phyloP scores from a whole-genome alignment of 129 eudicot species.

The Cynara cardunculus region DNA sequence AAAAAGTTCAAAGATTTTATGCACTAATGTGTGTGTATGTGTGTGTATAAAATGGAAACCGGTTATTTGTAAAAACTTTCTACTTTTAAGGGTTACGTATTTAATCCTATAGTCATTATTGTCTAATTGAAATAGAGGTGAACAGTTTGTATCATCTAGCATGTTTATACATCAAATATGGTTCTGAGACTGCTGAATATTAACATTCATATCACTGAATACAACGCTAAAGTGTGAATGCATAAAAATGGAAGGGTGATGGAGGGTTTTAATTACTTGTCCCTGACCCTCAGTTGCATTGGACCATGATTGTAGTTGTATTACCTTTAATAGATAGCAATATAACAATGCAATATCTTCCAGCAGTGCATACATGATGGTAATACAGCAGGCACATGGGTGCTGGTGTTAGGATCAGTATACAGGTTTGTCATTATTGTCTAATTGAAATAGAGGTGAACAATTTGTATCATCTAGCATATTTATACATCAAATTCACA shows the following conservation, averaged over 20 bases:
- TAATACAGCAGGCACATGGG: too few relatives aligned
- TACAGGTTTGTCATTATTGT: background rate
- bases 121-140: background rate
- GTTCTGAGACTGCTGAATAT: background rate
- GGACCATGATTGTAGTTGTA: background rate
- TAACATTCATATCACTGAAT: background rate
- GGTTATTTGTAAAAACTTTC: background rate
- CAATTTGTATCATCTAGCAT: background rate
- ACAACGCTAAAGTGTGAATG: background rate
- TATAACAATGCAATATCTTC: background rate
- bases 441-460: background rate
- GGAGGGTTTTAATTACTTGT: background rate
- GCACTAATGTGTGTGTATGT: too few relatives aligned
- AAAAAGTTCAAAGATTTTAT: too few relatives aligned
- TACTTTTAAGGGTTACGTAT: background rate
- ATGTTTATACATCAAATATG: background rate
- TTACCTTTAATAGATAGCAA: background rate
- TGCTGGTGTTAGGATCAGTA: too few relatives aligned
- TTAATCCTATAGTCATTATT: background rate
- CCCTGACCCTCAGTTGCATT: background rate
- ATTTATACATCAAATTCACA: background rate
- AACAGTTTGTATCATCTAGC: background rate
- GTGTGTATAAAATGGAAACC: too few relatives aligned
- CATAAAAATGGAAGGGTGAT: background rate
- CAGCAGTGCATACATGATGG: too few relatives aligned